Conservation (phyloP, 169 alveolate species). For the Plasmodium blacklocki region DNA sequence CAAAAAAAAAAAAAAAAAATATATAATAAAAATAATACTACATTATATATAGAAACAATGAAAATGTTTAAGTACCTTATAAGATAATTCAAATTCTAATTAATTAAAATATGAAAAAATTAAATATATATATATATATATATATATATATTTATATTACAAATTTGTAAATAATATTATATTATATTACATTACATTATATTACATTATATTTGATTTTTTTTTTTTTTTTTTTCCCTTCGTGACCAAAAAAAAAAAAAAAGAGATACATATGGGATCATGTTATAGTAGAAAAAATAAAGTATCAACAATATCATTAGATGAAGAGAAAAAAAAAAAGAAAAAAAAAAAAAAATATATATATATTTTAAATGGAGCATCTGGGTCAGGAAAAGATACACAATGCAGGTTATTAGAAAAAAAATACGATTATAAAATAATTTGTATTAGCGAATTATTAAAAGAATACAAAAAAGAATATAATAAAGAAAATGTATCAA, state of each 20-base stretch:
- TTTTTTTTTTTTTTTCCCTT: background rate
- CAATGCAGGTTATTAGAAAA: conserved; percentile 28
- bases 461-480: conserved; percentile 23
- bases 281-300: conserved; percentile 9
- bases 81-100: too few species aligned
- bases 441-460: conserved; percentile 27
- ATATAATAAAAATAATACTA: too few species aligned
- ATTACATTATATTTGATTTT: too few species aligned
- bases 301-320: background rate
- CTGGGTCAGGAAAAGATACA: conserved; percentile 72
- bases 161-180: background rate
- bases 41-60: too few species aligned
- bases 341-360: background rate
- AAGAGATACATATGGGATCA: conserved; percentile 1
- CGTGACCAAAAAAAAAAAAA: background rate
- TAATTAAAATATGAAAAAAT: too few species aligned
- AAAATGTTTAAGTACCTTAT: too few species aligned
- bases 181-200: background rate
- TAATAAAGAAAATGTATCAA: conserved; percentile 2
- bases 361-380: conserved; percentile 41
- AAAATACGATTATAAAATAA: conserved; percentile 23
- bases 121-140: too few species aligned
- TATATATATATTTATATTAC: too few species aligned
- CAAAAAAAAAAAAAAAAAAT: too few species aligned
- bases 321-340: conserved; percentile 4